Conservation (phyloP, 1,284 basidiomycete species). For the Apiotrichum sp. region DNA sequence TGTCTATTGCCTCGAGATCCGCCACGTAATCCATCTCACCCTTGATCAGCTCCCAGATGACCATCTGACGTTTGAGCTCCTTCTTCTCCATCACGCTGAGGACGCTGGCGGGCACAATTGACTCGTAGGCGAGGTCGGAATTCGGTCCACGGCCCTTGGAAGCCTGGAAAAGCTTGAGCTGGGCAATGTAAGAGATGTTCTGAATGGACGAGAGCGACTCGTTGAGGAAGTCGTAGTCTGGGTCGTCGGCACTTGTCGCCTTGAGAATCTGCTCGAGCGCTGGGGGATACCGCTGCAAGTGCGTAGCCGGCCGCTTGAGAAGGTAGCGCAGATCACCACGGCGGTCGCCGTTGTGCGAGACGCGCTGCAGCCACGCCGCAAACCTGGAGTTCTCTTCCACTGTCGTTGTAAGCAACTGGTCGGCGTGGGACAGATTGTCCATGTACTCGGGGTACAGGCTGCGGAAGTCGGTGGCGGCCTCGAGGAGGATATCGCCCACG, state of each 20-base stretch:
- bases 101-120: conserved; percentile 67
- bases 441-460: conserved; percentile 79
- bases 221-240: conserved; percentile 68
- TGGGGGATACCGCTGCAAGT: conserved; percentile 83
- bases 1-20: conserved; percentile 83
- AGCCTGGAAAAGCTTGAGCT: conserved; percentile 76
- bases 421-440: conserved; percentile 75
- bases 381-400: conserved; percentile 74
- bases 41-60: conserved; percentile 92
- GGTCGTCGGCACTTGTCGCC: conserved; percentile 67
- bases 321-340: conserved; percentile 83
- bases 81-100: conserved; percentile 62
- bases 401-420: conserved; percentile 79
- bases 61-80: conserved; percentile 81
- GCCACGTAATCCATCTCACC: conserved; percentile 92
- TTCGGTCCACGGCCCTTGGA: conserved; percentile 70
- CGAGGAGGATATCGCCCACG: conserved; percentile 86
- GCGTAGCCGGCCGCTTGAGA: conserved; percentile 76
- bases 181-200: conserved; percentile 66
- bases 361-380: conserved; percentile 61
- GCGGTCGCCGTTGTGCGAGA: conserved; percentile 61
- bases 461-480: conserved; percentile 81
- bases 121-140: conserved; percentile 77
- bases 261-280: conserved; percentile 78
- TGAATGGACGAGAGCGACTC: conserved; percentile 72